phyloP scores from a whole-genome alignment of 169 alveolate genomes.

The Plasmodium gaboni region DNA sequence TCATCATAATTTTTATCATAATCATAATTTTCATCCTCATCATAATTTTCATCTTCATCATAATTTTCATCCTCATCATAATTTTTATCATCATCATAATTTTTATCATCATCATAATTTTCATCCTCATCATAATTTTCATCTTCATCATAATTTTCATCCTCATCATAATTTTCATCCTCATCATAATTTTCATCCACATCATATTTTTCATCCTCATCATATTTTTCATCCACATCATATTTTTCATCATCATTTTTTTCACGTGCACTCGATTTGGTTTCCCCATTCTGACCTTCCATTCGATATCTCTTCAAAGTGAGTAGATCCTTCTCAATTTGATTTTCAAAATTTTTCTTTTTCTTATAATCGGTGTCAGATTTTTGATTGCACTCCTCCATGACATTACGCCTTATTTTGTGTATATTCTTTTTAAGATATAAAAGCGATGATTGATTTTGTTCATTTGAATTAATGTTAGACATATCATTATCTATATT shows the following conservation, averaged over 20 bases:
- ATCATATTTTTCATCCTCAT: background rate
- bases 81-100: constrained; percentile 22
- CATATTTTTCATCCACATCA: background rate
- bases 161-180: background rate
- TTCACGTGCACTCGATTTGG: background rate
- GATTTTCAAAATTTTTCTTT: background rate
- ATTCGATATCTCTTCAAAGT: background rate
- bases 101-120: background rate
- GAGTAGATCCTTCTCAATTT: background rate
- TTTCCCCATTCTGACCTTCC: background rate
- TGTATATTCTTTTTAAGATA: constrained; percentile 43
- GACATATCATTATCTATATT: background rate
- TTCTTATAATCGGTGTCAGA: background rate
- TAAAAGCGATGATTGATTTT: constrained; percentile 18
- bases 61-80: background rate
- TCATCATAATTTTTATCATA: background rate
- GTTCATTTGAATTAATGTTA: background rate
- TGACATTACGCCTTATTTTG: constrained; percentile 8
- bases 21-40: constrained; percentile 1
- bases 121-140: background rate
- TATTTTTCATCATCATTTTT: background rate
- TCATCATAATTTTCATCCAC: background rate
- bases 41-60: background rate
- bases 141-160: background rate
- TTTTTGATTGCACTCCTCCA: background rate